Conservation (phyloP, 2,329 filamentous ascomycete genomes). For the Coniella lustricola region DNA sequence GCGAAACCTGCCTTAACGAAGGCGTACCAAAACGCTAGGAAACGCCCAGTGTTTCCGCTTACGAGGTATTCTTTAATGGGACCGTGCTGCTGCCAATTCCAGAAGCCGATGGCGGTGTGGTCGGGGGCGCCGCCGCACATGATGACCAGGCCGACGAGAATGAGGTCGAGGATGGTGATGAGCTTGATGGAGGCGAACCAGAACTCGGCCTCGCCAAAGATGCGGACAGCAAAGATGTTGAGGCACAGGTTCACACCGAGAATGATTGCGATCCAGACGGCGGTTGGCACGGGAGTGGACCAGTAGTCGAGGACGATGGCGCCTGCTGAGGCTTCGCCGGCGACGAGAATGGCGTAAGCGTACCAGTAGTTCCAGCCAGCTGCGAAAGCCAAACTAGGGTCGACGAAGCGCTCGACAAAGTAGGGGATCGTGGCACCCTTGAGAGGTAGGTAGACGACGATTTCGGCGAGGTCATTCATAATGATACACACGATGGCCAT, state of each 20-base stretch:
- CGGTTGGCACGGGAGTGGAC: constrained; percentile 10
- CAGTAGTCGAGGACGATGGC: constrained; percentile 35
- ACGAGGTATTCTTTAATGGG: constrained; percentile 43
- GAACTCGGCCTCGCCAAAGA: constrained; percentile 20
- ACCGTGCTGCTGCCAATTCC: constrained; percentile 31
- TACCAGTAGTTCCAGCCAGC: constrained; percentile 47
- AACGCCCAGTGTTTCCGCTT: constrained; percentile 40
- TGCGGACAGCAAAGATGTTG: constrained; percentile 14
- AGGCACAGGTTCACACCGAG: constrained; percentile 10
- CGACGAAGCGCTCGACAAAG: constrained; percentile 62
- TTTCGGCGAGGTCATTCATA: constrained; percentile 64
- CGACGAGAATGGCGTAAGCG: constrained; percentile 38
- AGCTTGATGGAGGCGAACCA: constrained; percentile 21
- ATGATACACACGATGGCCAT: constrained; percentile 68
- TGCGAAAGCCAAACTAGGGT: constrained; percentile 50
- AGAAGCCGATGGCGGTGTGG: constrained; percentile 24
- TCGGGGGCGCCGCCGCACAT: constrained; percentile 14
- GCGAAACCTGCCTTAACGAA: constrained; percentile 54
- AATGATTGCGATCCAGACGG: constrained; percentile 16
- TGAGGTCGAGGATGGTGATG: constrained; percentile 16
- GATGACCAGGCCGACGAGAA: constrained; percentile 13
- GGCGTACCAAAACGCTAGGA: constrained; percentile 52
- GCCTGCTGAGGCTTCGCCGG: constrained; percentile 37
- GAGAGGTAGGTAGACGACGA: constrained; percentile 72
- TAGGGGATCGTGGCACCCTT: constrained; percentile 71